Evolutionary conservation across 2,329 filamentous ascomycete species (phyloP).

Genomic region (Colletotrichum magnum): DNA sequence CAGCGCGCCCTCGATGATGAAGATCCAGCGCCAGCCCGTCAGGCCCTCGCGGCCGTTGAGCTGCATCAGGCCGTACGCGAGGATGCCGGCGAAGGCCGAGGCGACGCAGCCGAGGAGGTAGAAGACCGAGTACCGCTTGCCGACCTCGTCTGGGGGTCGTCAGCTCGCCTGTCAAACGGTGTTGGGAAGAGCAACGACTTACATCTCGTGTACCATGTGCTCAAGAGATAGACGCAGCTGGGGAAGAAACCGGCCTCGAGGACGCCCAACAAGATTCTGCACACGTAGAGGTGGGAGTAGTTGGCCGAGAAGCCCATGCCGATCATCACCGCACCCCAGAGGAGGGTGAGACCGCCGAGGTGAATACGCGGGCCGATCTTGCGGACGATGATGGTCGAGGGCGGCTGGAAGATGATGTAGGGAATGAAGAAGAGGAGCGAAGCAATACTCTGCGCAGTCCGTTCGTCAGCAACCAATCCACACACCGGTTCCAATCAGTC

Average conservation of each 20-base stretch:
- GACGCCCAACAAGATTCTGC: constrained; percentile 72
- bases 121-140: constrained; percentile 78
- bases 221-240: constrained; percentile 79
- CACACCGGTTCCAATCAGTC: neutral
- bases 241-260: constrained; percentile 82
- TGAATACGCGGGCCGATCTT: constrained; percentile 74
- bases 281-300: constrained; percentile 66
- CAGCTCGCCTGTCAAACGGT: too few relatives aligned
- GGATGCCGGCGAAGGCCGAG: constrained; percentile 76
- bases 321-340: constrained; percentile 75
- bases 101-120: constrained; percentile 78
- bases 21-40: constrained; percentile 78
- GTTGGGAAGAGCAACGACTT: too few relatives aligned
- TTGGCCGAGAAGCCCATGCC: constrained; percentile 74
- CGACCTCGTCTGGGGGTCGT: constrained; percentile 70
- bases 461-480: neutral
- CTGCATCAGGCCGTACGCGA: constrained; percentile 79
- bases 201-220: constrained; percentile 80
- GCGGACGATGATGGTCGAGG: constrained; percentile 77
- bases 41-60: constrained; percentile 69
- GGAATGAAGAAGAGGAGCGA: constrained; percentile 82
- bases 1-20: constrained; percentile 67
- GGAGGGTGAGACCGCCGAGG: constrained; percentile 66
- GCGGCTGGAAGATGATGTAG: constrained; percentile 80
- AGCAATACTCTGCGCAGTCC: constrained; percentile 66